Base-by-base conservation (phyloP, 768 basidiomycete species). In the Sporobolomyces roseus region DNA sequence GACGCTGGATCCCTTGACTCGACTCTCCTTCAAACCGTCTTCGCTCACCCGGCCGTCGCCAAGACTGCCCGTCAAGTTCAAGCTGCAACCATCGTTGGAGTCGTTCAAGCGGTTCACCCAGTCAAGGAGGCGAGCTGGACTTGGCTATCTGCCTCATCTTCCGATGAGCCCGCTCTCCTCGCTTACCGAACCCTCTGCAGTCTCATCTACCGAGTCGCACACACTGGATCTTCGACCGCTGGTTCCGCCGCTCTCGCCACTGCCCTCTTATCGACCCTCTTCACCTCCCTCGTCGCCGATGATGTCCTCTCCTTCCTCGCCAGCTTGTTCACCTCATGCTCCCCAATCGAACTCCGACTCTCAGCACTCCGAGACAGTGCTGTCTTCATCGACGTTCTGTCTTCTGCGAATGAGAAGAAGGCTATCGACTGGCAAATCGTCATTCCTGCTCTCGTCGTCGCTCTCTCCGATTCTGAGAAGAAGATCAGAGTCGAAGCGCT, bases 281-380 rank as follows among this genome's bases (percentile, higher is more conserved):
- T 88, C 33, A 83, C 86, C 21, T 84, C 88, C 3, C 79, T 90
- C 14, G 83, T 86, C 56, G 91, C 46, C 66, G 80, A 10, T 73
- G 87, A 87, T 61, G 82, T 88, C 0, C 80, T 97, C 17, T 82
- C 86, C 0, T 94, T 99, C 81, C 84, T 99, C 16, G 84, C 88
- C 0, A 87, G 89, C 0, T 75, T 88, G 30, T 90, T 88, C 83
- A 81, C 76, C 3, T 61, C 71, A 16, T 19, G 68, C 3, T 35
- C 67, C 2, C 25, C 75, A 2, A 2, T 78, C 4, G 72, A 77
- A 25, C 54, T 82, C 81, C 66, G 82, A 79, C 64, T 83, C 3
- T 81, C 85, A 2, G 86, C 91, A 0, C 80, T 97, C 13, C 80
- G 83, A 7, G 92, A 97, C 76, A 86, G 86, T 25, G 81, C 83